Conservation (phyloP, 2,329 filamentous ascomycete species). For the Aspergillus proliferans region DNA sequence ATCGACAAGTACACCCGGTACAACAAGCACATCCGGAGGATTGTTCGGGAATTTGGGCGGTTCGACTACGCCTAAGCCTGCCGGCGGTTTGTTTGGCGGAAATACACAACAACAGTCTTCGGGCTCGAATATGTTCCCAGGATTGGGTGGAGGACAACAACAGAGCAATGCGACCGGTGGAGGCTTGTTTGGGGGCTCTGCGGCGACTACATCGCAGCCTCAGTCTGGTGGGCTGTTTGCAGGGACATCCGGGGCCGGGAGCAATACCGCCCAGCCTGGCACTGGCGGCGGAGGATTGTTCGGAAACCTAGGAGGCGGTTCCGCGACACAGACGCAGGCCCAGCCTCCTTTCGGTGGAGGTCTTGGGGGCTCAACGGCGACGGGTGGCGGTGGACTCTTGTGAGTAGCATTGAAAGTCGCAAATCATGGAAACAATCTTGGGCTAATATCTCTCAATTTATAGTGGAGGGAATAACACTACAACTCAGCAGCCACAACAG, state of each 20-base stretch:
- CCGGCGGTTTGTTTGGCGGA: constrained; percentile 26
- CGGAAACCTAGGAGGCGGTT: constrained; percentile 19
- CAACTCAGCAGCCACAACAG: constrained; percentile 25
- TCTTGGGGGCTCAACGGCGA: constrained; percentile 22
- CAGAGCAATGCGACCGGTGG: constrained; percentile 20
- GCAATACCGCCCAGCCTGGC: constrained; percentile 16
- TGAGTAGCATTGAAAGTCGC: constrained; percentile 16
- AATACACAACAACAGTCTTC: constrained; percentile 23
- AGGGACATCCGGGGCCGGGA: constrained; percentile 10
- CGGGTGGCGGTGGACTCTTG: constrained; percentile 27
- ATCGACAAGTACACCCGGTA: constrained; percentile 20
- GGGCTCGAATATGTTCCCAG: constrained; percentile 29
- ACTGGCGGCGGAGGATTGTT: constrained; percentile 28
- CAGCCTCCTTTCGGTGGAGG: constrained; percentile 29
- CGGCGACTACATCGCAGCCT: constrained; percentile 25
- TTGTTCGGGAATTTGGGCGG: constrained; percentile 25
- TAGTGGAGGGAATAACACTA: constrained; percentile 20
- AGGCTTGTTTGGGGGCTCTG: constrained; percentile 23
- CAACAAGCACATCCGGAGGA: constrained; percentile 22
- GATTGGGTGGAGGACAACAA: constrained; percentile 21
- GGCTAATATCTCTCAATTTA: background rate
- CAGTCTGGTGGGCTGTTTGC: constrained; percentile 21
- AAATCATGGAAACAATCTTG: background rate
- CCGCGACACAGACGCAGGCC: constrained; percentile 27
- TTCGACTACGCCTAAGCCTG: constrained; percentile 26